Evolutionary conservation across 768 basidiomycete genomes (phyloP), one percentile per base, ranked within the genome.

Genomic region (Panellus pusillus): DNA sequence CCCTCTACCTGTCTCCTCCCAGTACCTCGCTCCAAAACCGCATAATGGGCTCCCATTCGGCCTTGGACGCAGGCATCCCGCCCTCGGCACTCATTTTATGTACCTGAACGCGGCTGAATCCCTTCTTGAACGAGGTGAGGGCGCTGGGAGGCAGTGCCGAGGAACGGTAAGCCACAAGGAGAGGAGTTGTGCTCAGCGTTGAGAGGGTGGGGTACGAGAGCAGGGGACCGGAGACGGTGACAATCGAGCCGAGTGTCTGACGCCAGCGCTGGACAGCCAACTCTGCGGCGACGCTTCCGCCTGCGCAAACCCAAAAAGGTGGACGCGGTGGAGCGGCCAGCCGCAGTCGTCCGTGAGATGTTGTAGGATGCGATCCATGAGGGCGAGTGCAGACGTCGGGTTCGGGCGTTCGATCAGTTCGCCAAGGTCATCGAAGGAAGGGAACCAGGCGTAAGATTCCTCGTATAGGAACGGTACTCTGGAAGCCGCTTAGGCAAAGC

Each of bases 271-370:
- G 63, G 6, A 91, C 63, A 0, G 79, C 80, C 47, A 82, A 74
- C 68, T 97, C 93, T 2, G 75, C 78, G 1, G 84, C 90, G 31
- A 93, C 80, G 17, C 77, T 85, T 0, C 91, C 94, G 0, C 93
- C 93, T 97, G 93, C 0, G 81, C 89, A 58, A 91, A 97, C 3
- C 93, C 93, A 52, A 95, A 89, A 42, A 93, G 65, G 65, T 97
- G 93, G 37, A 97, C 86, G n/a, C 79, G 74, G 9, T 79, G 53
- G 0, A 77, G 62, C 6, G 83, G 73, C 93, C 93, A 97, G 1
- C 69, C 58, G 62, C 85, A 89, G 37, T 81, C 79, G 5, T 68
- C 61, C 15, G 73, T 74, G 47, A 95, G 80, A 61, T 90, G 76
- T 2, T 73, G 67, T 48, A 91, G 53, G 43, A 85, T 70, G 19